phyloP scores from a whole-genome alignment of 192 early-diverging fungal species.

The Coemansia sp. region DNA sequence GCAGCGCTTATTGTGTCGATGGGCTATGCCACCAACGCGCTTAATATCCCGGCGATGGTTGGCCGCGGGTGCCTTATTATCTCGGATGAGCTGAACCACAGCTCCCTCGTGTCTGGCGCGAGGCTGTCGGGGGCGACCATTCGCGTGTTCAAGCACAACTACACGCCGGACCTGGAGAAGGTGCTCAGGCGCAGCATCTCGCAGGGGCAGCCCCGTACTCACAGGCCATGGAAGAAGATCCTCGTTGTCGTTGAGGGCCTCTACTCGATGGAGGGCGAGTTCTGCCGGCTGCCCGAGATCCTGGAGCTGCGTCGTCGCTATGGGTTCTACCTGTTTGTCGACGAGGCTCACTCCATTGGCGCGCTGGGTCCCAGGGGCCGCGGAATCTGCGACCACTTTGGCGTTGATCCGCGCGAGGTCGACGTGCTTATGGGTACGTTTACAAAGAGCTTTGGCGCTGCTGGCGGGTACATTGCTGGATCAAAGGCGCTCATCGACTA shows the following conservation, averaged over 20 bases:
- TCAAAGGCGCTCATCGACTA: slow-evolving; percentile 73
- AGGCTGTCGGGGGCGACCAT: slow-evolving; percentile 87
- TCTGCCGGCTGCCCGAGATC: slow-evolving; percentile 84
- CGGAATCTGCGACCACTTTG: slow-evolving; percentile 95
- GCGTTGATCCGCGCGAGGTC: slow-evolving; percentile 82
- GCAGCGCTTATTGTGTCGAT: slow-evolving; percentile 85
- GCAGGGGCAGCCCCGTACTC: slow-evolving; percentile 95
- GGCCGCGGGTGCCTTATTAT: slow-evolving; percentile 85
- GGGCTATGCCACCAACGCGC: slow-evolving; percentile 98
- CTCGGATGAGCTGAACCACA: slow-evolving; percentile 95
- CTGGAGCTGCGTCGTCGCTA: slow-evolving; percentile 87
- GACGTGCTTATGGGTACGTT: slow-evolving; percentile 98
- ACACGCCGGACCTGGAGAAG: slow-evolving; percentile 71
- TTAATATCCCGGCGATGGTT: slow-evolving; percentile 86
- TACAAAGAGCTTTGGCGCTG: slow-evolving; percentile 96
- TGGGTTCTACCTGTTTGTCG: slow-evolving; percentile 94
- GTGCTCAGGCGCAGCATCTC: slow-evolving; percentile 84
- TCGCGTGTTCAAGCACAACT: slow-evolving; percentile 94
- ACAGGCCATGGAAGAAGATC: slow-evolving; percentile 99
- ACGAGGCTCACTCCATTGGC: slow-evolving; percentile 97
- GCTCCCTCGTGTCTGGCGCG: slow-evolving; percentile 91
- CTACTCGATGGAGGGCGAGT: slow-evolving; percentile 97
- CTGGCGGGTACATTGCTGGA: slow-evolving; percentile 92
- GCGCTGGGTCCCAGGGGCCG: slow-evolving; percentile 91
- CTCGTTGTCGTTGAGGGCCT: slow-evolving; percentile 93